phyloP scores from a whole-genome alignment of 2,329 filamentous ascomycete genomes.

The Colletotrichum lindemuthianum region DNA sequence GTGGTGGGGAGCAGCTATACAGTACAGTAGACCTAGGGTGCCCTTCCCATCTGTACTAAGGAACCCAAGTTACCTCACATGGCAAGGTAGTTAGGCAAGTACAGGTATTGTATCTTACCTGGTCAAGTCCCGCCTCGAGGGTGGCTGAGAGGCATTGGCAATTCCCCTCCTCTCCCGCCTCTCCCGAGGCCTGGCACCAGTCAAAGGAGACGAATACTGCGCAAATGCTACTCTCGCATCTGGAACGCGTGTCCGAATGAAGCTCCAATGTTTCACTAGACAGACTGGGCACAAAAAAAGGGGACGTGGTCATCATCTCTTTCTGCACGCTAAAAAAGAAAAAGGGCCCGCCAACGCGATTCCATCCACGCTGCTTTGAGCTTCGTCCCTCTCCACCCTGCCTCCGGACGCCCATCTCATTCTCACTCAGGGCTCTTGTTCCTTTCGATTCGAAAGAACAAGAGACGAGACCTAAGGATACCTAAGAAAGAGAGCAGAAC shows the following conservation, averaged over 20 bases:
- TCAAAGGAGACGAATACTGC: slow-evolving; percentile 29
- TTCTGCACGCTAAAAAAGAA: slow-evolving; percentile 34
- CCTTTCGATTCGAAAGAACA: slow-evolving; percentile 3
- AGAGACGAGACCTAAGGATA: not conserved
- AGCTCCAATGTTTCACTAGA: slow-evolving; percentile 34
- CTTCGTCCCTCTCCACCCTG: slow-evolving; percentile 34
- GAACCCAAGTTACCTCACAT: no score
- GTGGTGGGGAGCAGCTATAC: slow-evolving; percentile 18
- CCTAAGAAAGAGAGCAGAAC: no score
- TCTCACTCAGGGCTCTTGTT: slow-evolving; percentile 4
- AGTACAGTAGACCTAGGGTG: slow-evolving; percentile 18
- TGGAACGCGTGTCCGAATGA: slow-evolving; percentile 11
- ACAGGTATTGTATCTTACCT: slow-evolving; percentile 20
- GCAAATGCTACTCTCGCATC: slow-evolving; percentile 29
- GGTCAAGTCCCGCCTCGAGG: slow-evolving; percentile 23
- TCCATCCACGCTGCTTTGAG: slow-evolving; percentile 26
- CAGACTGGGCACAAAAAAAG: slow-evolving; percentile 29
- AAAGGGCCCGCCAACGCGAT: slow-evolving; percentile 33
- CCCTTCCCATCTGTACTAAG: no score
- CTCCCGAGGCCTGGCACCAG: not conserved
- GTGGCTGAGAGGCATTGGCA: not conserved
- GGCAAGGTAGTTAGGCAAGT: no score
- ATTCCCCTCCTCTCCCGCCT: slow-evolving; percentile 23
- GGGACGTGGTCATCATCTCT: slow-evolving; percentile 21
- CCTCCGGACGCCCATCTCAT: slow-evolving; percentile 20